Percentiles rank a stretch among this genome's conserved stretches.
These are phyloP conservation scores for Flaveria sonorensis DNA, from an alignment of 129 eudicot species.

Conservation along the genomic window DNA sequence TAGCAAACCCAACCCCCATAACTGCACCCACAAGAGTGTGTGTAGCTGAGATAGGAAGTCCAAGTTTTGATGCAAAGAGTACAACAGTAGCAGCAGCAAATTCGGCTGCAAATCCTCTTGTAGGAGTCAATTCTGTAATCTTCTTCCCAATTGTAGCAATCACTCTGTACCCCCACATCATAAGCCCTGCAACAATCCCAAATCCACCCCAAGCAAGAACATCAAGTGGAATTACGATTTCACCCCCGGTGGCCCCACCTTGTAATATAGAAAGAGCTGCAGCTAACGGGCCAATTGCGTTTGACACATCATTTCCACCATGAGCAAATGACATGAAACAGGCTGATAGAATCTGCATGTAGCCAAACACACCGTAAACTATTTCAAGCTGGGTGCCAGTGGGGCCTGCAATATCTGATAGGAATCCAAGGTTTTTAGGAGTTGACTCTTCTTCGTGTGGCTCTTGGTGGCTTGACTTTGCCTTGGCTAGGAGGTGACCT, in stretches of 20 bases:
- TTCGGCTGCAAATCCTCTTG: conserved; percentile 97
- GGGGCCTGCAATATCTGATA: conserved; percentile 84
- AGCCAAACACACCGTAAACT: conserved; percentile 91
- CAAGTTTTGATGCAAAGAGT: conserved; percentile 89
- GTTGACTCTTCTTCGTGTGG: conserved; percentile 39
- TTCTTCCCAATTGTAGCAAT: conserved; percentile 97
- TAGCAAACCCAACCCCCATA: conserved; percentile 96
- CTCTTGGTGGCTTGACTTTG: conserved; percentile 45
- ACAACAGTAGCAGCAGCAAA: conserved; percentile 98
- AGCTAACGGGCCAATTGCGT: conserved; percentile 94
- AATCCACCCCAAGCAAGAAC: conserved; percentile 98
- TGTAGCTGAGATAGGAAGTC: conserved; percentile 91
- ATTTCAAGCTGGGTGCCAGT: conserved; percentile 85
- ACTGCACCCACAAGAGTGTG: conserved; percentile 96
- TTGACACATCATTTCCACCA: conserved; percentile 95
- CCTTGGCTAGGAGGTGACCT: conserved; percentile 78
- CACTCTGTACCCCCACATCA: conserved; percentile 96
- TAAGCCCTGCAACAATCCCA: conserved; percentile 96
- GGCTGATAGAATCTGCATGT: conserved; percentile 91
- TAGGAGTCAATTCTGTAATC: conserved; percentile 90
- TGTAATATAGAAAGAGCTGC: conserved; percentile 89
- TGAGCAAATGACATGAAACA: conserved; percentile 99
- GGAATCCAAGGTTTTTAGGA: conserved; percentile 56
- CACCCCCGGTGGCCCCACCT: conserved; percentile 69
- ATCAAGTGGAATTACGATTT: conserved; percentile 71